phyloP scores from a whole-genome alignment of 2,329 filamentous ascomycete species.

The Didymella pinodella region DNA sequence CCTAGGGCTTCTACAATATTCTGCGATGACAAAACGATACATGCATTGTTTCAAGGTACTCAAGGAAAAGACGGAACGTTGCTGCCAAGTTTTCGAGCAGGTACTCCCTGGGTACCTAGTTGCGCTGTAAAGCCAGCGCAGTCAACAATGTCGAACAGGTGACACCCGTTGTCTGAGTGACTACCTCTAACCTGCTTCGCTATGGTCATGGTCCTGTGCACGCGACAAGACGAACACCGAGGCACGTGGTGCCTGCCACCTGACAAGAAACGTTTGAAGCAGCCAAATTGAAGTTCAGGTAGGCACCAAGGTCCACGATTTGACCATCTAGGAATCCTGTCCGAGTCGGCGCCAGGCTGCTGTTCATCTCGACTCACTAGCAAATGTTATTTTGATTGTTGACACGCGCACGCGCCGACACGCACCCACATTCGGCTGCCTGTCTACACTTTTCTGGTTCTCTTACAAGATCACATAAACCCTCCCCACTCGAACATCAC shows the following conservation, averaged over 20 bases:
- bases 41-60: neutral
- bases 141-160: conserved; percentile 3
- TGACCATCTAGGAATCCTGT: conserved; percentile 10
- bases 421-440: conserved; percentile 3
- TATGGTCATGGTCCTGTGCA: neutral
- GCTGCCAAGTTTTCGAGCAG: neutral
- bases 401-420: neutral
- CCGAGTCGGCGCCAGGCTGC: conserved; percentile 14
- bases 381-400: neutral
- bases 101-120: conserved; percentile 8
- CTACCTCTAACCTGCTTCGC: neutral
- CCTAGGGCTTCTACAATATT: conserved; percentile 1
- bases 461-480: neutral
- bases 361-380: conserved; percentile 3
- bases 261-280: neutral
- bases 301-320: neutral
- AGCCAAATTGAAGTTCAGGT: conserved; percentile 4
- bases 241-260: conserved; percentile 10
- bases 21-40: neutral
- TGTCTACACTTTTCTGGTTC: neutral
- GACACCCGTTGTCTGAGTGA: neutral
- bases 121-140: conserved; percentile 6
- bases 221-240: neutral
- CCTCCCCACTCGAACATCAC: neutral
- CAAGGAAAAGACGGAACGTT: conserved; percentile 14